phyloP scores from a whole-genome alignment of 306 rosid species.

The Quercus parvula region DNA sequence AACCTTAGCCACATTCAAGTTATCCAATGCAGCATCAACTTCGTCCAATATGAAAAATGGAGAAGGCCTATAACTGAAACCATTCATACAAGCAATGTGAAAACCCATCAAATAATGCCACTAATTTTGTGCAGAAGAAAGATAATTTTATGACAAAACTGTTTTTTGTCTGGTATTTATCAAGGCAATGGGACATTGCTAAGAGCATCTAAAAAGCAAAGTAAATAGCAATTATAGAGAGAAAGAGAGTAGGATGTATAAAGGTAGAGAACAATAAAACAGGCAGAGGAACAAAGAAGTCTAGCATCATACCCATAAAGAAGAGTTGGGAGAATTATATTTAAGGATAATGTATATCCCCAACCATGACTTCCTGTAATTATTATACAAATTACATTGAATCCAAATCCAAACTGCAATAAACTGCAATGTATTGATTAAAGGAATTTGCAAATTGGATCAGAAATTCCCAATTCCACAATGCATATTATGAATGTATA shows the following conservation, averaged over 20 bases:
- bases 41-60: conserved; percentile 98
- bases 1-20: conserved; percentile 94
- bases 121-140: not conserved
- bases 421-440: not conserved
- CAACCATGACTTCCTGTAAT: not conserved
- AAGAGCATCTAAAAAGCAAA: not conserved
- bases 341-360: not conserved
- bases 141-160: not conserved
- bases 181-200: not conserved
- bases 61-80: conserved; percentile 88
- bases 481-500: not conserved
- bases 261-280: not conserved
- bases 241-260: not conserved
- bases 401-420: not conserved
- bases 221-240: not conserved
- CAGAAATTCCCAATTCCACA: not conserved
- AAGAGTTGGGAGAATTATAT: not conserved
- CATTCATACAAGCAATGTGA: conserved; percentile 1
- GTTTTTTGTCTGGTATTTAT: not conserved
- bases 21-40: conserved; percentile 98
- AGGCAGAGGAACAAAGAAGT: too few relatives aligned
- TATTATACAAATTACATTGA: not conserved
- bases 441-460: not conserved
- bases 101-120: not conserved
- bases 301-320: not conserved